A percentile compares a stretch with the other conserved stretches of the same genome.
Evolutionary conservation across 2,329 filamentous ascomycete species (phyloP).

Genomic region (Sclerotinia subarctica): DNA sequence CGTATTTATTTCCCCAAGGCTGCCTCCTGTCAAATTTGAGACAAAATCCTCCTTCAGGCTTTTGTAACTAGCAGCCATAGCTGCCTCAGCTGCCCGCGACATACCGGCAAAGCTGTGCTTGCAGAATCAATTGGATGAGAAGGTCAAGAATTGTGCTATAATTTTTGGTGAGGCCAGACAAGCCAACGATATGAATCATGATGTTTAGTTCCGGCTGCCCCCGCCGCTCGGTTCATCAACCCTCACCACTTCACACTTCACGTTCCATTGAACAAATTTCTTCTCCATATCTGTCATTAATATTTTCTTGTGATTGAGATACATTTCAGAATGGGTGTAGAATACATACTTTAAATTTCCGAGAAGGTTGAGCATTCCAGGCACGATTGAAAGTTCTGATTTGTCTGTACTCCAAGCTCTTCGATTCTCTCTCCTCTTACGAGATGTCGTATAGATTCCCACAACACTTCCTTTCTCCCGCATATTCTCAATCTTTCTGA

Average conservation of each 20-base stretch:
- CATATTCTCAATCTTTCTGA: neutral
- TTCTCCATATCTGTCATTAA: neutral
- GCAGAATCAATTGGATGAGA: neutral
- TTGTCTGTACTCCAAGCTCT: neutral
- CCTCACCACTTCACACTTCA: neutral
- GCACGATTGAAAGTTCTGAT: neutral
- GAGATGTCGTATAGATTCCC: conserved; percentile 8
- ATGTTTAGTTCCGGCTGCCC: neutral
- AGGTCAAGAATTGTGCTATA: neutral
- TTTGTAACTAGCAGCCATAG: conserved; percentile 67
- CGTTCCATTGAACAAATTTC: neutral
- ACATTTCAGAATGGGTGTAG: neutral
- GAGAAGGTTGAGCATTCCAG: neutral
- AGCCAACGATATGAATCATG: neutral
- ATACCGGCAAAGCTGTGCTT: conserved; percentile 22
- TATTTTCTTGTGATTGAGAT: neutral
- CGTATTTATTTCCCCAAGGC: conserved; percentile 79
- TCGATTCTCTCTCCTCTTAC: neutral
- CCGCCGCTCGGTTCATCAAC: conserved; percentile 3
- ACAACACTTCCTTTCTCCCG: neutral
- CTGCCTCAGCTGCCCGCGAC: conserved; percentile 38
- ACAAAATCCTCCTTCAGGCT: conserved; percentile 93
- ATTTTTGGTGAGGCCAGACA: conserved; percentile 12
- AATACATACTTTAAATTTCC: neutral
- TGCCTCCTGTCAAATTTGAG: conserved; percentile 81